Evolutionary conservation across 1,284 basidiomycete genomes (phyloP).

Genomic region (Moesziomyces aphidis): DNA sequence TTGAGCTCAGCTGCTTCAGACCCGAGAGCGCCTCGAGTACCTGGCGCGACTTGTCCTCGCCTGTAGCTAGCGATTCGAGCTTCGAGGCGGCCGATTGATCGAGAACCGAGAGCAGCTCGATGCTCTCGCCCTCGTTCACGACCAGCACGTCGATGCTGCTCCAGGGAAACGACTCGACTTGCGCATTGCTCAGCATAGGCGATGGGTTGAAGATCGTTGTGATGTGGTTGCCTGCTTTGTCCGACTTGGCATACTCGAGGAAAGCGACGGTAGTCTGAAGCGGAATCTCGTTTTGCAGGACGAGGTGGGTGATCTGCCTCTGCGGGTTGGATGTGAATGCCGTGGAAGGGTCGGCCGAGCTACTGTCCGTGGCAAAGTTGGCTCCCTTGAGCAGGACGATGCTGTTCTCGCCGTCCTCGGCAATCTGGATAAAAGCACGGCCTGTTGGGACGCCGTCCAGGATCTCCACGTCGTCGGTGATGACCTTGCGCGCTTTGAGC

Average conservation of each 20-base stretch:
- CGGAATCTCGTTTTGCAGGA: slow-evolving; percentile 75
- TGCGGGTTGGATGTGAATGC: slow-evolving; percentile 15
- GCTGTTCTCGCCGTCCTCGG: slow-evolving; percentile 64
- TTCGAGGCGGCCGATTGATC: slow-evolving; percentile 3
- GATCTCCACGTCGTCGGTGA: slow-evolving; percentile 39
- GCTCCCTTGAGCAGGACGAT: slow-evolving; percentile 66
- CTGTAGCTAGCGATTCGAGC: slow-evolving; percentile 19
- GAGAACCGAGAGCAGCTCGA: slow-evolving; percentile 62
- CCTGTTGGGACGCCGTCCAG: slow-evolving; percentile 56
- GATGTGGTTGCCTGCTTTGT: slow-evolving; percentile 15
- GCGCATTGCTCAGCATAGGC: slow-evolving; percentile 70
- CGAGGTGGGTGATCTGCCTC: slow-evolving; percentile 69
- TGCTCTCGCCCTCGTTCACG: slow-evolving; percentile 72
- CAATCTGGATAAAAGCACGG: slow-evolving; percentile 65
- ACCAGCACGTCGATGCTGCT: slow-evolving; percentile 70
- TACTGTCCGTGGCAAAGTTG: slow-evolving; percentile 49
- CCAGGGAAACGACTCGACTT: slow-evolving; percentile 71
- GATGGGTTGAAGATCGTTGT: slow-evolving; percentile 72
- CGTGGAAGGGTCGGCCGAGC: slow-evolving; percentile 31
- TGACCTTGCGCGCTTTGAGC: slow-evolving; percentile 53
- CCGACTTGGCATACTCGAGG: slow-evolving; percentile 54
- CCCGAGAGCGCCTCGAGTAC: slow-evolving; percentile 44
- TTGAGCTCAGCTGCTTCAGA: slow-evolving; percentile 27
- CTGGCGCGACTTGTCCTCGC: slow-evolving; percentile 20
- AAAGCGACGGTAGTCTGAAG: slow-evolving; percentile 70